Percentiles rank a stretch among this genome's conserved stretches.
These are phyloP conservation scores for Cymbidium sinense DNA, from an alignment of 106 monocot species.

Conservation along the genomic window DNA sequence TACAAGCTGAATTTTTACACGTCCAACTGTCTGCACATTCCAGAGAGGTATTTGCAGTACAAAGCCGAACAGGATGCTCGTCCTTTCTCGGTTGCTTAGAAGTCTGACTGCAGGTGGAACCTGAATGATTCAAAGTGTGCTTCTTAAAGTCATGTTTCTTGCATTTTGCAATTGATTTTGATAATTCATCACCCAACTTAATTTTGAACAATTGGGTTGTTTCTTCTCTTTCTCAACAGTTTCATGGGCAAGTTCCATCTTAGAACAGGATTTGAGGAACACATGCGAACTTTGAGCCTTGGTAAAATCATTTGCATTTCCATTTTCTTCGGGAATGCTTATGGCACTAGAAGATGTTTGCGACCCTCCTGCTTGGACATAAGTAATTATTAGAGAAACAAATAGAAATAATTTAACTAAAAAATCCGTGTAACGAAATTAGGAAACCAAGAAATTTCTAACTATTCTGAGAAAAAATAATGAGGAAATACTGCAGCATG, in stretches of 20 bases:
- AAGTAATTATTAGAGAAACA: neutral
- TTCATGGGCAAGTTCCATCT: conserved; percentile 27
- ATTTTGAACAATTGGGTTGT: conserved; percentile 27
- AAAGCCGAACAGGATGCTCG: conserved; percentile 32
- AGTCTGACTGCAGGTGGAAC: conserved; percentile 18
- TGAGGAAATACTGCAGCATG: neutral
- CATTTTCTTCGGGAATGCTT: conserved; percentile 40
- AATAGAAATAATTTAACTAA: neutral
- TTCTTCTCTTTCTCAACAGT: conserved; percentile 38
- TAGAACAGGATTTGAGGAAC: conserved; percentile 34
- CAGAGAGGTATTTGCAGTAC: conserved; percentile 17
- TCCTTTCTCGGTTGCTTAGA: conserved; percentile 51
- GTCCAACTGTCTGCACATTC: conserved; percentile 30
- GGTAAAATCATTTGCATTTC: conserved; percentile 12
- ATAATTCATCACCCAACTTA: conserved; percentile 43
- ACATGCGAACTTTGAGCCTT: conserved; percentile 37
- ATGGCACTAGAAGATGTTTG: conserved; percentile 45
- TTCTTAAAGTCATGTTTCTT: conserved; percentile 55
- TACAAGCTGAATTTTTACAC: conserved; percentile 88
- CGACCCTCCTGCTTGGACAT: conserved; percentile 25
- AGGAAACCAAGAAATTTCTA: neutral
- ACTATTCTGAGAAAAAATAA: neutral
- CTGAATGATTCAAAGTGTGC: conserved; percentile 21
- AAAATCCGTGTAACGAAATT: neutral
- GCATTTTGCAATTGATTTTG: conserved; percentile 27